Base-by-base conservation (phyloP, 2,329 filamentous ascomycete species). In the Apiospora saccharicola region DNA sequence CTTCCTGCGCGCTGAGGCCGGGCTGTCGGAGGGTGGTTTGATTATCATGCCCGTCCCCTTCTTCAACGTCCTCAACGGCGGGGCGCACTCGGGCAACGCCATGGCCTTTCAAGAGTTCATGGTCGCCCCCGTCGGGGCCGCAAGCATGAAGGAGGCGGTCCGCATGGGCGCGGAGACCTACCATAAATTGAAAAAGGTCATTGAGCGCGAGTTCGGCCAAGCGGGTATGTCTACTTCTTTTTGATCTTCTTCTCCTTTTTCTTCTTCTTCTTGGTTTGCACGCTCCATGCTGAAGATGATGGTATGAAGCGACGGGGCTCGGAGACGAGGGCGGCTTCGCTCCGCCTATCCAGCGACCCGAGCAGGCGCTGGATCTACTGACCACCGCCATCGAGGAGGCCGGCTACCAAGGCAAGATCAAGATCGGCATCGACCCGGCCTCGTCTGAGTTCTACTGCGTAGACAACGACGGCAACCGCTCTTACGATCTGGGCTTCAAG, bases 31-130 rank as follows among this genome's bases (percentile, higher is more conserved):
- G 34, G 34, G 34, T 37, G 86, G 86, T 81, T 84, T 85, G 75
- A 89, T 87, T 78, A 83, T 89, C 61, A 82, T 90, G 67, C 88
- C 88, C 53, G 87, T 89, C 64, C 88, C 88, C 41, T 90, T 87
- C 80, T 85, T 86, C 83, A 89, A 89, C 80, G 87, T 90, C 70
- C 83, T 90, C 70, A 90, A 90, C 80, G 88, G 88, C 77, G 81
- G 81, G 12, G 78, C 79, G 26, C 81, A 82, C 73, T 81, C 80
- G 0, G 81, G 81, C 19, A 82, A 82, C 69, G 72, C 73, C 4
- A 81, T 90, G 78, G 87, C 88, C 64, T 90, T 90, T 82, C 88
- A 90, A 80, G 78, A 78, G 70, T 75, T 79, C 49, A 80, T 80
- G 78, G 72, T 79, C 43, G 78, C 77, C 16, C 73, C 75, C 26